phyloP scores from a whole-genome alignment of 2,329 filamentous ascomycete genomes.

The Cordyceps cateniannulata region DNA sequence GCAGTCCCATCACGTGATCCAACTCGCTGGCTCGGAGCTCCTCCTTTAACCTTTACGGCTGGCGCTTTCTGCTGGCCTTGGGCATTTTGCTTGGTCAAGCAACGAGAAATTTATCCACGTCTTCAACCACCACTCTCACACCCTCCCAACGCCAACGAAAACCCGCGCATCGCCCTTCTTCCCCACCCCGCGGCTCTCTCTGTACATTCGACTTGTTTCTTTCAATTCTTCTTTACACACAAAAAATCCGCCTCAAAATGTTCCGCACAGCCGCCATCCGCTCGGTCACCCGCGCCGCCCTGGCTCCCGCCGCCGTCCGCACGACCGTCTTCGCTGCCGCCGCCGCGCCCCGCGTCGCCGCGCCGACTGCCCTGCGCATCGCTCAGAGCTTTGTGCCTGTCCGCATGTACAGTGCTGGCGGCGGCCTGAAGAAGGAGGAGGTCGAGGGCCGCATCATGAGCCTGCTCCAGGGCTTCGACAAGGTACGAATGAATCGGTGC shows the following conservation, averaged over 20 bases:
- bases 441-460: slow-evolving; percentile 89
- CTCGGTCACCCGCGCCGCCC: slow-evolving; percentile 62
- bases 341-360: slow-evolving; percentile 48
- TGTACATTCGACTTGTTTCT: slow-evolving; percentile 6
- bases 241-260: slow-evolving; percentile 47
- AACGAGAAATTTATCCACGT: slow-evolving; percentile 42
- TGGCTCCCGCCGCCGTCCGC: slow-evolving; percentile 46
- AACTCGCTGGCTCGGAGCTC: slow-evolving; percentile 3
- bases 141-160: slow-evolving; percentile 15
- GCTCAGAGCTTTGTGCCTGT: slow-evolving; percentile 61
- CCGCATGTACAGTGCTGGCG: slow-evolving; percentile 80
- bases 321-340: slow-evolving; percentile 52
- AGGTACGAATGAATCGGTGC: slow-evolving; percentile 40
- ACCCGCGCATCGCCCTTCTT: slow-evolving; percentile 3
- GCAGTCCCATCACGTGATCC: slow-evolving; percentile 22
- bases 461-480: slow-evolving; percentile 93
- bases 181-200: background rate
- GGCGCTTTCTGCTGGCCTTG: background rate
- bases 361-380: slow-evolving; percentile 52
- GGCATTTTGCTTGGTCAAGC: too few species aligned
- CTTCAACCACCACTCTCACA: slow-evolving; percentile 7
- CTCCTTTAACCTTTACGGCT: background rate
- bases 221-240: background rate
- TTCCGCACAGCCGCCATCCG: slow-evolving; percentile 83
- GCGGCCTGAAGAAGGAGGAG: slow-evolving; percentile 72